These are phyloP conservation scores for Bryoerythrophyllum caledonicum DNA, from an alignment of 225 moss, liverwort and hornwort genomes.

Conservation along the genomic window DNA sequence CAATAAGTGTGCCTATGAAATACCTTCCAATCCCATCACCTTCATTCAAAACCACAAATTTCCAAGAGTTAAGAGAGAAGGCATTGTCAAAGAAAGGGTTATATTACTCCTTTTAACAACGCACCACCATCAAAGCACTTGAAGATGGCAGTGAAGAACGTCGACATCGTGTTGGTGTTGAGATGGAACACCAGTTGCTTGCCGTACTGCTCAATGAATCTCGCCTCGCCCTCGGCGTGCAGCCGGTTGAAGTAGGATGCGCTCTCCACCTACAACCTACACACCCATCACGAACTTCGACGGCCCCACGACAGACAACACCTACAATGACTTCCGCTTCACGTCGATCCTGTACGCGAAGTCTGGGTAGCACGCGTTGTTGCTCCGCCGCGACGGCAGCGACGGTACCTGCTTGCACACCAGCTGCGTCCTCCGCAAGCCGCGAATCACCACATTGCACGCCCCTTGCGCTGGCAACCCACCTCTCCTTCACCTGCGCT, in stretches of 20 bases:
- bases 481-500: no score
- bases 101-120: no score
- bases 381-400: not conserved
- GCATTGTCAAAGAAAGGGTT: no score
- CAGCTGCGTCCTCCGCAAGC: conserved; percentile 19
- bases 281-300: conserved; percentile 30
- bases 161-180: conserved; percentile 27
- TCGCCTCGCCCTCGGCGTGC: conserved; percentile 35
- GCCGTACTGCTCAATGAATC: conserved; percentile 44
- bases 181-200: conserved; percentile 30
- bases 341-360: conserved; percentile 47
- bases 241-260: conserved; percentile 40
- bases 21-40: no score
- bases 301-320: conserved; percentile 49
- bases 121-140: no score
- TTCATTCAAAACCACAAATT: no score
- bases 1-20: no score
- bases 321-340: conserved; percentile 46
- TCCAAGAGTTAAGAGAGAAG: no score
- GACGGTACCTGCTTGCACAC: conserved; percentile 1
- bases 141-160: conserved; percentile 42
- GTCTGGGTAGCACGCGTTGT: conserved; percentile 43
- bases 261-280: conserved; percentile 38
- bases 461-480: conserved; percentile 6
- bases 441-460: conserved; percentile 38